Percentiles rank a stretch among this genome's conserved stretches.
Evolutionary conservation across 495 filamentous ascomycete species (phyloP).

Genomic region (Glarea lozoyensis): DNA sequence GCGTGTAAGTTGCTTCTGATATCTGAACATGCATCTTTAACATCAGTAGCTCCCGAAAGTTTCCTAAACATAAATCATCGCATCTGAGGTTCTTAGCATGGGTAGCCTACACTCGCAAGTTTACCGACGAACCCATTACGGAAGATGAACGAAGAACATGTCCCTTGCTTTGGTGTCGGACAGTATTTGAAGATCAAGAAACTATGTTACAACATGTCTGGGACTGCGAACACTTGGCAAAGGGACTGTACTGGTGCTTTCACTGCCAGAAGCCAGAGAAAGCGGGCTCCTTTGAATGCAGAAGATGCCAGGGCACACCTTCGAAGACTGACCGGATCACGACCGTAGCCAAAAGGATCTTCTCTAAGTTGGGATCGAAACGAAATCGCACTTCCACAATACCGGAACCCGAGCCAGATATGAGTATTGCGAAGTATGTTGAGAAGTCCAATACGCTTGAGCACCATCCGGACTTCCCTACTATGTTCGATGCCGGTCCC

Average conservation of each 20-base stretch:
- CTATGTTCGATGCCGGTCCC: neutral
- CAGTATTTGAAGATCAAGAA: conserved; percentile 16
- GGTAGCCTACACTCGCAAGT: conserved; percentile 22
- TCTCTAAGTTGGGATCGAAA: conserved; percentile 17
- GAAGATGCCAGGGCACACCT: conserved; percentile 14
- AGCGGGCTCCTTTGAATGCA: conserved; percentile 18
- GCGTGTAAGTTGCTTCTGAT: conserved; percentile 15
- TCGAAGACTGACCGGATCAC: conserved; percentile 15
- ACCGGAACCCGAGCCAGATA: neutral
- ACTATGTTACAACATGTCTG: conserved; percentile 20
- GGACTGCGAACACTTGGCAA: conserved; percentile 16
- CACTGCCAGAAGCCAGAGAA: conserved; percentile 19
- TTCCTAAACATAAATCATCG: conserved; percentile 21
- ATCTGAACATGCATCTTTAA: neutral
- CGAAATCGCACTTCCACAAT: conserved; percentile 2
- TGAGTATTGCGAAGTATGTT: neutral
- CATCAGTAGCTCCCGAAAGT: conserved; percentile 10
- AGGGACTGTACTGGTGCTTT: conserved; percentile 22
- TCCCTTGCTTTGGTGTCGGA: conserved; percentile 19
- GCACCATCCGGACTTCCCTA: neutral
- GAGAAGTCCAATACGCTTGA: conserved; percentile 1
- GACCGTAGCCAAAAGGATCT: conserved; percentile 20
- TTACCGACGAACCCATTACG: conserved; percentile 15
- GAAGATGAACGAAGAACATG: conserved; percentile 19
- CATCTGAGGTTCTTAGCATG: conserved; percentile 19